Evolutionary conservation across 1,139 yeast species (phyloP), one percentile per base, ranked within the genome.

Genomic region (Saccharomyces hybrid): DNA sequence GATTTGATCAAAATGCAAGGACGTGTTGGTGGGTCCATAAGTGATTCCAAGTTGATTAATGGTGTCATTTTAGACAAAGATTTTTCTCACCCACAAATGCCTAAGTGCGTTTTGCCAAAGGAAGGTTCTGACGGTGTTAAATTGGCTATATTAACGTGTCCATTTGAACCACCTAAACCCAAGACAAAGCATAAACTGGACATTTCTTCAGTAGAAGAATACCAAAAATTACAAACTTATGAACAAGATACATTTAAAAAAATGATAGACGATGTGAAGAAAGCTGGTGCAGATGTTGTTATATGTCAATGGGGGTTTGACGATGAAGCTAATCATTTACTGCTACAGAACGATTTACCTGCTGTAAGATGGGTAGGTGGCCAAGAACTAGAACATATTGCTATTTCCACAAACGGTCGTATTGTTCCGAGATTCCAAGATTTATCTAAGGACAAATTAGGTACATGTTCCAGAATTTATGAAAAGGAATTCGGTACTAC

Each of bases 361-460:
- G 98, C 99, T 42, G 95, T 95, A 49, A 84, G 99, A 77, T 95
- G 99, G 99, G 96, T 95, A 55, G 99, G 99, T 57, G 99, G 99
- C 46, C 89, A 96, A 53, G 99, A 95, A 69, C 80, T 93, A 64
- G 99, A 93, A 75, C 80, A 89, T 61, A 84, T 95, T 66, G 99
- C 99, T 44, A 93, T 95, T 71, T 98, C 99, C 50, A 93, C 99
- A 31, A 86, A 89, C 67, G 99, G 98, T 56, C 84, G 96, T 66
- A 95, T 93, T 64, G 99, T 95, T 48, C 97, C 99, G 47, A 79
- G 99, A 67, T 93, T 95, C 73, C 97, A 95, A 75, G 99, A 93
- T 71, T 79, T 95, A 66, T 74, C 86, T 4, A 72, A 83, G 1
- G 89, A 82, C 48, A 95, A 95, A 71, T 79, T 95, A 61, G 99